Evolutionary conservation across 768 basidiomycete species (phyloP).

Genomic region (Mycena epipterygia): DNA sequence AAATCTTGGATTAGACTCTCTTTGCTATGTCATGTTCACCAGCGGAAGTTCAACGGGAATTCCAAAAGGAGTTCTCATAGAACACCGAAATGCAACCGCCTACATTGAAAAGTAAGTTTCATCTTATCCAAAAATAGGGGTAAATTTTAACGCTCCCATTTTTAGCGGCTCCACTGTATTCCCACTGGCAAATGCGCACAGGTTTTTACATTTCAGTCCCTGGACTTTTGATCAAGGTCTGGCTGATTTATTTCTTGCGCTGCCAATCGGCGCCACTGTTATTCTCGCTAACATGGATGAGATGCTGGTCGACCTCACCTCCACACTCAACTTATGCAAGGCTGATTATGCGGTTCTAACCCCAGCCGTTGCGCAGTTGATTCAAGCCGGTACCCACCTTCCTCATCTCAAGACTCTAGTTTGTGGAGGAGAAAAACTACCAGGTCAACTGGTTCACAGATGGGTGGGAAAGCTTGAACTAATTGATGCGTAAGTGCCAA

Average conservation of each 20-base stretch:
- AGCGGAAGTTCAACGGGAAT: conserved; percentile 4
- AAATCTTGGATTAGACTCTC: neutral
- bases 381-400: neutral
- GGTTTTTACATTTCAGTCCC: conserved; percentile 16
- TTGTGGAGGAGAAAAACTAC: conserved; percentile 1
- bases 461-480: conserved; percentile 4
- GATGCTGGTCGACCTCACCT: neutral
- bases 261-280: conserved; percentile 1
- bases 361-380: neutral
- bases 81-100: neutral
- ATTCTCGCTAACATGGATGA: conserved; percentile 10
- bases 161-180: neutral
- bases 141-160: neutral
- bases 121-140: neutral
- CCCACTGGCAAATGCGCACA: neutral
- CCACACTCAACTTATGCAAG: neutral
- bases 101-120: conserved; percentile 2
- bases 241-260: conserved; percentile 6
- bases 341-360: conserved; percentile 12
- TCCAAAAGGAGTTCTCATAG: conserved; percentile 8
- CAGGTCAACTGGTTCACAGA: conserved; percentile 4
- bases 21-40: conserved; percentile 13
- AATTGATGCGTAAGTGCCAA: conserved; percentile 4
- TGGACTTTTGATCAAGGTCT: conserved; percentile 22
- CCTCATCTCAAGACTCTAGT: conserved; percentile 7